A percentile compares a stretch with the other conserved stretches of the same genome.
These are phyloP conservation scores for Houttuynia cordata DNA, from an alignment of 164 flowering plant genomes.

Conservation along the genomic window DNA sequence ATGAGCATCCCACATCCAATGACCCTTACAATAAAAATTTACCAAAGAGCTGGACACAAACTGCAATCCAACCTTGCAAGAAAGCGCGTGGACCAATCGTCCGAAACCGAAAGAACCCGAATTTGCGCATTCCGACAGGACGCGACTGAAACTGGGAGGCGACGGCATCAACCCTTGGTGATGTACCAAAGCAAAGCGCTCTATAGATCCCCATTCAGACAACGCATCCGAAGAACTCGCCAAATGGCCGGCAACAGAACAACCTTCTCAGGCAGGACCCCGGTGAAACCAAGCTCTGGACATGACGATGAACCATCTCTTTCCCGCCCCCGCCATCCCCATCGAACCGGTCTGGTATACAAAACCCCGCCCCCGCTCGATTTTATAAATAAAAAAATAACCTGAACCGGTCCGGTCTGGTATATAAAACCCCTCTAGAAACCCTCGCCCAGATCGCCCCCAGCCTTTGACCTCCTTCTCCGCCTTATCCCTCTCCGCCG, in stretches of 20 bases:
- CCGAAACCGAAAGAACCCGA: conserved; percentile 20
- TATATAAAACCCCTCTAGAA: no score
- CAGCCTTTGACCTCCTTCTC: neutral
- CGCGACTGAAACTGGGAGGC: conserved; percentile 28
- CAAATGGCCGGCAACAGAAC: neutral
- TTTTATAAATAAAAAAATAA: no score
- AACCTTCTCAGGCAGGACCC: neutral
- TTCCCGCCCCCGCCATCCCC: neutral
- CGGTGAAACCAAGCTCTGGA: no score
- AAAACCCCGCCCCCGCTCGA: no score
- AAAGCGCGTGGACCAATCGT: conserved; percentile 39
- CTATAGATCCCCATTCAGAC: neutral
- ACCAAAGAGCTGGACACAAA: conserved; percentile 42
- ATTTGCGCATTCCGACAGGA: conserved; percentile 22
- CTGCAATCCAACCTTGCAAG: conserved; percentile 21
- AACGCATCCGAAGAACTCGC: neutral
- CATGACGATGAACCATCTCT: neutral
- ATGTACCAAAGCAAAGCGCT: conserved; percentile 1
- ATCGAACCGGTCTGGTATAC: neutral
- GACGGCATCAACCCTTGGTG: conserved; percentile 3
- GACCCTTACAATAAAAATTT: conserved; percentile 34
- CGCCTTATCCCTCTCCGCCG: neutral
- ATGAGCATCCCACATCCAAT: conserved; percentile 16
- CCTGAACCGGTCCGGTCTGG: no score
- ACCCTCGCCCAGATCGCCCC: neutral